Base-by-base conservation (phyloP, 805 yeast genomes). In the Myxozyma sirexii region DNA sequence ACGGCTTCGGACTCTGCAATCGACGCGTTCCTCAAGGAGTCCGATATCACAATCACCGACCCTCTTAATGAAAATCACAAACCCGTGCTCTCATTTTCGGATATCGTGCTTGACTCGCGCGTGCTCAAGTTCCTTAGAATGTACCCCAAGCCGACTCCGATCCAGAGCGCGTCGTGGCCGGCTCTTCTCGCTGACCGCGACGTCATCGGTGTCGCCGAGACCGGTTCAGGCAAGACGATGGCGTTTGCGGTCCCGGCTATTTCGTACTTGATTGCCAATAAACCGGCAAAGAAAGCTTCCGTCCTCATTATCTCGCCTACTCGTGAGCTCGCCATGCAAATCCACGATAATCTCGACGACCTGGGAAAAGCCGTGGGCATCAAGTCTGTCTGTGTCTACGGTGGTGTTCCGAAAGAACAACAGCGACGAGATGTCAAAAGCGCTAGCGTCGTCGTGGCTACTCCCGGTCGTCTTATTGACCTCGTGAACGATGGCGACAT, bases 181-280 rank as follows among this genome's bases (percentile, higher is more conserved):
- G 90, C 84, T 71, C 76, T 93, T 54, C 76, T 91, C 52, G 76
- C 82, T 21, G 87, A 88, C 17, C 81, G 86, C 59, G 99, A 93
- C 72, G 96, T 92, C 26, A 83, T 93, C 66, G 99, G 98, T 74
- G 97, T 93, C 65, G 99, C 99, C 13, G 97, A 93, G 76, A 93
- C 99, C 2, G 99, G 99, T 39, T 90, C 97, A 0, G 99, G 99
- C 71, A 93, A 93, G 75, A 93, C 99, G 0, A 87, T 93, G 76
- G 98, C 97, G 0, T 94, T 93, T 73, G 97, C 97, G 72, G 94
- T 94, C 33, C 99, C 99, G 49, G 97, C 97, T n/a, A 82, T 93
- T 54, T 80, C 90, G 70, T 84, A 85, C 63, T 77, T 93, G 58
- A 69, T 84, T 42, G 70, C 77, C 48, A 65, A 63, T 24, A 56